A percentile compares a stretch with the other conserved stretches of the same genome.
Conservation (phyloP, 148 eudicot genomes). For the Rhododendron ovatum region DNA sequence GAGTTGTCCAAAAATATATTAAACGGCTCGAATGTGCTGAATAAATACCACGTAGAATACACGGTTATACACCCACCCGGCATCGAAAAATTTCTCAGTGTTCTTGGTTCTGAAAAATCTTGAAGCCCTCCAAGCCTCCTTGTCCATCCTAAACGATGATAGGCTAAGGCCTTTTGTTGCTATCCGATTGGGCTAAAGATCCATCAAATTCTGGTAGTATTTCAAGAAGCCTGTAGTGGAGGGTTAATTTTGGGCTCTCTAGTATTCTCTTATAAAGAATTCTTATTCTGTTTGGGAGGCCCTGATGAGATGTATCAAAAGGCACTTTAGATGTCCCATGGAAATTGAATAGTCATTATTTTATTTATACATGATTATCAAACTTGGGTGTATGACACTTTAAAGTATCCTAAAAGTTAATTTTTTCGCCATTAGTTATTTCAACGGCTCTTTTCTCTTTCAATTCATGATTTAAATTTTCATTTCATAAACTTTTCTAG, state of each 20-base stretch:
- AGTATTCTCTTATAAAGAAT: not conserved
- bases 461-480: not conserved
- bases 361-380: not conserved
- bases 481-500: not conserved
- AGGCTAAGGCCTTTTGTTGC: not conserved
- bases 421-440: not conserved
- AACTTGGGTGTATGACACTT: not conserved
- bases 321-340: not conserved
- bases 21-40: no score
- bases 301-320: not conserved
- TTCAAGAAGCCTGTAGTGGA: not conserved
- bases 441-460: not conserved
- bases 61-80: no score
- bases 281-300: not conserved
- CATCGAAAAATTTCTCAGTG: no score
- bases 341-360: not conserved
- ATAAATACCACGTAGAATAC: fast-evolving
- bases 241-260: not conserved
- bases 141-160: not conserved
- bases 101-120: not conserved
- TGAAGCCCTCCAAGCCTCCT: not conserved
- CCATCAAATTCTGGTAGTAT: not conserved
- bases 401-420: not conserved
- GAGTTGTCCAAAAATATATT: no score
- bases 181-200: not conserved